Percentiles rank a stretch among this genome's conserved stretches.
phyloP scores from a whole-genome alignment of 2,329 filamentous ascomycete genomes.

The Apiospora sp. region DNA sequence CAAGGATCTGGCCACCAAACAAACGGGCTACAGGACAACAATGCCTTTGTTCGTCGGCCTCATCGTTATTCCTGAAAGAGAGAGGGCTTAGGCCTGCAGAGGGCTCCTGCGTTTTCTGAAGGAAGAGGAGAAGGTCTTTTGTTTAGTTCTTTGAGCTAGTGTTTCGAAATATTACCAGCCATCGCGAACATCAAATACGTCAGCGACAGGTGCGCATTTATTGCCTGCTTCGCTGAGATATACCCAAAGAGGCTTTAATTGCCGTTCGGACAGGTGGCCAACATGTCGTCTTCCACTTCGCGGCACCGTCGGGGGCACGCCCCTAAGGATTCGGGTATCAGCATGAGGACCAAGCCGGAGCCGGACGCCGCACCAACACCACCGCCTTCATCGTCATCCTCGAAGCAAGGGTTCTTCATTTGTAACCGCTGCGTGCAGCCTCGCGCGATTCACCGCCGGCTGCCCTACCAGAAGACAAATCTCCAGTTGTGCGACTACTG shows the following conservation, averaged over 20 bases:
- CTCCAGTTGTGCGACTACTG: background rate
- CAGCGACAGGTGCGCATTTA: background rate
- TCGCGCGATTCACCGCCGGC: background rate
- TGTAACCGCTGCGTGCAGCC: background rate
- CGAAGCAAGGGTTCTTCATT: background rate
- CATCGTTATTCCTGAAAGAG: background rate
- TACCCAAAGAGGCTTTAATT: too few species aligned
- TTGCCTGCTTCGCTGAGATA: background rate
- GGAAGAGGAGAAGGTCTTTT: background rate
- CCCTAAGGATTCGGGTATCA: constrained; percentile 2
- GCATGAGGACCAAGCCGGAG: background rate
- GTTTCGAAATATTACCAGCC: constrained; percentile 1
- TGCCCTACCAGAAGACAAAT: background rate
- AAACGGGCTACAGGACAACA: constrained; percentile 7
- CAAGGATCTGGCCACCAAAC: background rate
- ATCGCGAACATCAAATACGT: constrained; percentile 1
- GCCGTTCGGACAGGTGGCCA: background rate
- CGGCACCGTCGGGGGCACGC: background rate
- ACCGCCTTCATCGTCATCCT: constrained; percentile 2
- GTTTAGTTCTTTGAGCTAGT: constrained; percentile 10
- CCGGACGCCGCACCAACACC: background rate
- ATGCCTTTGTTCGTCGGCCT: constrained; percentile 22
- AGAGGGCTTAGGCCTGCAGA: background rate
- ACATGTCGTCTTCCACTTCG: background rate
- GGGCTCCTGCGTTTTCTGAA: constrained; percentile 6